Evolutionary conservation across 2,329 filamentous ascomycete genomes (phyloP).

Genomic region (Scytalidium sp.): DNA sequence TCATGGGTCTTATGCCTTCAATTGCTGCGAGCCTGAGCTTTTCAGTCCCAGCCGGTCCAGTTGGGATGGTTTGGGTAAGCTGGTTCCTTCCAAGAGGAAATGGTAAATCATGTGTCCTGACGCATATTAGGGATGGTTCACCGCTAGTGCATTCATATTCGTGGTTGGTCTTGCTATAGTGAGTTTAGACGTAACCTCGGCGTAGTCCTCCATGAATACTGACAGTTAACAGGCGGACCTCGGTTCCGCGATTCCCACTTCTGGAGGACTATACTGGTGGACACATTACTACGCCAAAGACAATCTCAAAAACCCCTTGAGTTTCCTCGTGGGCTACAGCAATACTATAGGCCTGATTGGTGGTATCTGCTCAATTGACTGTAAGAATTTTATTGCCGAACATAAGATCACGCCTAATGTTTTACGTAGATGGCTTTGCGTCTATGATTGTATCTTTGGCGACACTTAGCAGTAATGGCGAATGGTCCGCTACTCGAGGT

Average conservation of each 20-base stretch:
- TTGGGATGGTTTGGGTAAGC: slow-evolving; percentile 62
- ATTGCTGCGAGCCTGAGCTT: slow-evolving; percentile 58
- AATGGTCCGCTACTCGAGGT: slow-evolving; percentile 53
- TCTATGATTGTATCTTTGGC: too few relatives aligned
- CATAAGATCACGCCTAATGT: slow-evolving; percentile 54
- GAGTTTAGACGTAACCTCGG: too few relatives aligned
- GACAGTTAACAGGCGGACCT: too few relatives aligned
- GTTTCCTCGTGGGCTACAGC: slow-evolving; percentile 59
- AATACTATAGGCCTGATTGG: slow-evolving; percentile 60
- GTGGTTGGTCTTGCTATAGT: slow-evolving; percentile 58
- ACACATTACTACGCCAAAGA: slow-evolving; percentile 56
- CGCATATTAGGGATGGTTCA: slow-evolving; percentile 60
- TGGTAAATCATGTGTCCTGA: too few relatives aligned
- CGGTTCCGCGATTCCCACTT: slow-evolving; percentile 54
- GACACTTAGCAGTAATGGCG: too few relatives aligned
- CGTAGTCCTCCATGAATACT: too few relatives aligned
- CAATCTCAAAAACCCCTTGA: slow-evolving; percentile 53
- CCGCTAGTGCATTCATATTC: slow-evolving; percentile 55
- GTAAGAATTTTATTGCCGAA: too few relatives aligned
- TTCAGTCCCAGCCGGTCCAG: slow-evolving; percentile 56
- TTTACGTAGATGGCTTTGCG: slow-evolving; percentile 48
- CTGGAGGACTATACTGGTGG: slow-evolving; percentile 53
- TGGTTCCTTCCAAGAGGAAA: too few relatives aligned
- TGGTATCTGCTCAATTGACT: slow-evolving; percentile 60
- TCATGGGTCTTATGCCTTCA: slow-evolving; percentile 60